Evolutionary conservation across 192 early-diverging fungal genomes (phyloP).

Genomic region (Coemansia furcata): DNA sequence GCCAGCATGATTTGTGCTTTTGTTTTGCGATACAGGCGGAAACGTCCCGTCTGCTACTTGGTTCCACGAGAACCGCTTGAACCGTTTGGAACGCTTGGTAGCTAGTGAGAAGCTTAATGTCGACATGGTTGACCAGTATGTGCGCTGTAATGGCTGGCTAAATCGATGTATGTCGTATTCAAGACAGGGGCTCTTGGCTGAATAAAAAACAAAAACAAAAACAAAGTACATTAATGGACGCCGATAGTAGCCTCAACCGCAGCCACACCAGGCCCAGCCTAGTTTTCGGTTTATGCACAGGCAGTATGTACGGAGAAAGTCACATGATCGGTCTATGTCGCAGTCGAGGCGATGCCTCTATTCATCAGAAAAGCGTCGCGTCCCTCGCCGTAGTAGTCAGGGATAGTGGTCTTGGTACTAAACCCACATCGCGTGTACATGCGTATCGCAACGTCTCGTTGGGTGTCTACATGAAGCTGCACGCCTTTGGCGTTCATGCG

Average conservation of each 20-base stretch:
- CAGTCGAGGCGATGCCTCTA: neutral
- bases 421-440: conserved; percentile 23
- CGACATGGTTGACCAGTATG: conserved; percentile 14
- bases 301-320: conserved; percentile 1
- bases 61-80: conserved; percentile 54
- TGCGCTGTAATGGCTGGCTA: neutral
- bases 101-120: conserved; percentile 26
- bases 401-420: neutral
- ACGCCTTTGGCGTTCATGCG: neutral
- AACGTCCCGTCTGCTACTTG: conserved; percentile 34
- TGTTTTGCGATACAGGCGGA: conserved; percentile 21
- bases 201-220: neutral
- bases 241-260: neutral
- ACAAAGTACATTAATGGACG: neutral
- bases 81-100: conserved; percentile 40
- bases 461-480: conserved; percentile 24
- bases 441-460: conserved; percentile 3
- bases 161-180: neutral
- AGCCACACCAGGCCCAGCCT: neutral
- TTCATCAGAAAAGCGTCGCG: conserved; percentile 21
- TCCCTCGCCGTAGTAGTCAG: conserved; percentile 12
- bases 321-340: neutral
- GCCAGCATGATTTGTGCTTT: neutral
- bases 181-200: neutral
- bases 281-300: neutral